phyloP scores from a whole-genome alignment of 768 basidiomycete species.

The Leccinum uliginosum region DNA sequence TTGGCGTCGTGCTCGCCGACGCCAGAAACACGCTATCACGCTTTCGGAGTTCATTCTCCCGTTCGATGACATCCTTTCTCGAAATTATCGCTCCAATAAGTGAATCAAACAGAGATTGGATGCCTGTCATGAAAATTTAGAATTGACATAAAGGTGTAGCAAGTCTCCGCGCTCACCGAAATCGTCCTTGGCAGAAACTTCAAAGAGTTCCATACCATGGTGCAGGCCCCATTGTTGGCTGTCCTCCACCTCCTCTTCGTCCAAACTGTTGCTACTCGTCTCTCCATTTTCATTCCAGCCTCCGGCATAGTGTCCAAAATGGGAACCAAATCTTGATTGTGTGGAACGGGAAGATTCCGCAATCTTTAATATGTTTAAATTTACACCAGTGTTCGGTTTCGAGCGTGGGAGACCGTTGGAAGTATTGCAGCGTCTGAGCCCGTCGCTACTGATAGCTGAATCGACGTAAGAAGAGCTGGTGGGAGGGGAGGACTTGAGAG shows the following conservation, averaged over 20 bases:
- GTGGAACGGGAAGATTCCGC: conserved; percentile 40
- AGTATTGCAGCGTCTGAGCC: conserved; percentile 50
- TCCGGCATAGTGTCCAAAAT: conserved; percentile 46
- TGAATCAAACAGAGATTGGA: conserved; percentile 73
- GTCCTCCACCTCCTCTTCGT: conserved; percentile 56
- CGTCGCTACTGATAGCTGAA: conserved; percentile 50
- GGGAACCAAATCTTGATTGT: conserved; percentile 55
- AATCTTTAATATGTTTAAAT: conserved; percentile 28
- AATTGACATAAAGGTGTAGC: conserved; percentile 6
- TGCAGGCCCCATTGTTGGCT: conserved; percentile 69
- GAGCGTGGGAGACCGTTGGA: conserved; percentile 44
- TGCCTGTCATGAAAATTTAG: conserved; percentile 46
- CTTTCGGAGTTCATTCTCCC: conserved; percentile 73
- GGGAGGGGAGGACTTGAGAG: conserved; percentile 45
- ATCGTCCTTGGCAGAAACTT: conserved; percentile 90
- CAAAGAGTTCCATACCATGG: conserved; percentile 84
- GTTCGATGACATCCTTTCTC: conserved; percentile 74
- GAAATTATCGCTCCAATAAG: conserved; percentile 78
- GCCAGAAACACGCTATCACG: conserved; percentile 81
- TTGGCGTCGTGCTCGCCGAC: conserved; percentile 55
- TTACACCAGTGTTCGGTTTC: conserved; percentile 41
- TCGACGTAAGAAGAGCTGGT: conserved; percentile 63
- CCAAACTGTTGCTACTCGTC: conserved; percentile 61
- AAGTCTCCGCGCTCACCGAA: conserved; percentile 42
- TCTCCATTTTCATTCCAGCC: conserved; percentile 57